Conservation (phyloP, 2,329 filamentous ascomycete species). For the Xylariales sp. region DNA sequence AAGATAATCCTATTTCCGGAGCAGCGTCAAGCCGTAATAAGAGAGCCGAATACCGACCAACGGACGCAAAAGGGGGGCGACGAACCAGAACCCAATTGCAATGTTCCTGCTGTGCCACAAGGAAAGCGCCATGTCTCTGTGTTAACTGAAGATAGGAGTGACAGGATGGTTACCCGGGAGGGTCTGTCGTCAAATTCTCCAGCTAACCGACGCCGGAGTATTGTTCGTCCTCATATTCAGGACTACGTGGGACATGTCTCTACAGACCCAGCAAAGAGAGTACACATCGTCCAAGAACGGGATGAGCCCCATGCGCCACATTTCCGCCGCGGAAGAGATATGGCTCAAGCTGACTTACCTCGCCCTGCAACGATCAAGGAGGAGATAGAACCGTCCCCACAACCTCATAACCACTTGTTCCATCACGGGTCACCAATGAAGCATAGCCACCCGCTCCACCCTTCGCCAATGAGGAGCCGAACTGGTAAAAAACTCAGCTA, state of each 20-base stretch:
- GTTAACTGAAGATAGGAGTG: no score
- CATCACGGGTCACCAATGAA: background rate
- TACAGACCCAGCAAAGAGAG: background rate
- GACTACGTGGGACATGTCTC: background rate
- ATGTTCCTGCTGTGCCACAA: no score
- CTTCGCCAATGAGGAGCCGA: no score
- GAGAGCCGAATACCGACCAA: background rate
- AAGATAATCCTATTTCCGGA: background rate
- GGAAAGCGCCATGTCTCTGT: no score
- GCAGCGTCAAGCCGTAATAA: background rate
- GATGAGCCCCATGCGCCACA: background rate
- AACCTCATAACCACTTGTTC: background rate
- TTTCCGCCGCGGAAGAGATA: background rate
- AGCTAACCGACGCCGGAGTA: background rate
- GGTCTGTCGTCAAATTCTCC: background rate
- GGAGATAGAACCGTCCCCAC: background rate
- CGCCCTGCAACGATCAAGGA: background rate
- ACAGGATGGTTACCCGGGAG: background rate
- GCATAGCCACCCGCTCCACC: no score
- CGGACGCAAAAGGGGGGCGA: no score
- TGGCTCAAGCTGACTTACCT: background rate
- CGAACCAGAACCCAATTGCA: no score
- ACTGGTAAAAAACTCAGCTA: no score
- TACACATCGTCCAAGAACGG: no score
- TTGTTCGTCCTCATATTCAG: conserved; percentile 1